Percentiles rank a stretch among this genome's conserved stretches.
Evolutionary conservation across 352 stramenopile species (phyloP).

Genomic region (Globisporangium megalacanthum): DNA sequence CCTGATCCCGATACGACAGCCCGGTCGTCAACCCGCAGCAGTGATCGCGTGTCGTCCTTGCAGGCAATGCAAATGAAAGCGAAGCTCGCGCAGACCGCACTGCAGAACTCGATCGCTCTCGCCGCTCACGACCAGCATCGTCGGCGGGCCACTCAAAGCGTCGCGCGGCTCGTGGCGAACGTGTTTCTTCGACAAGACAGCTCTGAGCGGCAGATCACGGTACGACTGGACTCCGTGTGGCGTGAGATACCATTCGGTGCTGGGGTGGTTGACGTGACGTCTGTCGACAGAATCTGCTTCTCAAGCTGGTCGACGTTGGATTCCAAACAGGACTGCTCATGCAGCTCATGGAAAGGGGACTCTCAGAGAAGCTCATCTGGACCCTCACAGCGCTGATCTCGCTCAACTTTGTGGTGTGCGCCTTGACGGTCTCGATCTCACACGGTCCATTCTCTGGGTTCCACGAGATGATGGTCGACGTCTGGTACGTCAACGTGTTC

Average conservation of each 20-base stretch:
- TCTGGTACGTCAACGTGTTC: constrained; percentile 20
- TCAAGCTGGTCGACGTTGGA: constrained; percentile 9
- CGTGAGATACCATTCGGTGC: background rate
- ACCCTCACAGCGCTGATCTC: constrained; percentile 19
- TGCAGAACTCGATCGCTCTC: background rate
- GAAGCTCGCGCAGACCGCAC: background rate
- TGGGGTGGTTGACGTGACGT: background rate
- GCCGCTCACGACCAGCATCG: background rate
- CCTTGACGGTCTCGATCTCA: constrained; percentile 11
- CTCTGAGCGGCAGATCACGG: background rate
- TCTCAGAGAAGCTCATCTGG: constrained; percentile 13
- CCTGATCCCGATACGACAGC: background rate
- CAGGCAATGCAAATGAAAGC: background rate
- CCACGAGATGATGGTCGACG: constrained; percentile 20
- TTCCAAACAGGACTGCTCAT: constrained; percentile 7
- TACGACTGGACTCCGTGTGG: background rate
- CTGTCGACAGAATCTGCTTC: background rate
- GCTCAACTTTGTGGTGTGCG: constrained; percentile 17
- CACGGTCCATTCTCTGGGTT: constrained; percentile 7
- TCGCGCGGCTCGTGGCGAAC: background rate
- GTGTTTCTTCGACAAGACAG: background rate
- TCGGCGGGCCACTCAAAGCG: background rate
- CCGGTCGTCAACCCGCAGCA: background rate
- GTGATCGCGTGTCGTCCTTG: background rate
- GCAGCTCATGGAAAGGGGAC: constrained; percentile 20